Conservation (phyloP, 2,329 filamentous ascomycete species). For the Chaetomium strumarium region DNA sequence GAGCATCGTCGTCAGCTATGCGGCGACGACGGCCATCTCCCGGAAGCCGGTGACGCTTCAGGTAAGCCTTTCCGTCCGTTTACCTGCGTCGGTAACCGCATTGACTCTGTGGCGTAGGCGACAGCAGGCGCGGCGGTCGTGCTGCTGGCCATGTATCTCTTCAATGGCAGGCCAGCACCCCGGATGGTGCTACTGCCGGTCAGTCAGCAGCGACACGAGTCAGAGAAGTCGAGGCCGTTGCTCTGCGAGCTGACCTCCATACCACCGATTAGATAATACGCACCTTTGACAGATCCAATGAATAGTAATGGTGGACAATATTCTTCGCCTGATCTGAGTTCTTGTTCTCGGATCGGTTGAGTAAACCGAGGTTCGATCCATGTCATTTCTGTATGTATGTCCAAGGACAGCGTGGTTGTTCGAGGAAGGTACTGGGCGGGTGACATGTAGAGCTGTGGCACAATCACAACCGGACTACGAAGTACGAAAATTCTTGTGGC, state of each 20-base stretch:
- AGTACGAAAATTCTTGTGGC: too few species aligned
- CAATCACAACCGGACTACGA: too few species aligned
- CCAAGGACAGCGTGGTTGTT: too few species aligned
- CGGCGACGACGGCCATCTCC: slow-evolving; percentile 17
- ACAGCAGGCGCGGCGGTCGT: slow-evolving; percentile 17
- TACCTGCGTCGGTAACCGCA: background rate
- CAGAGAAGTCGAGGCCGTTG: slow-evolving; percentile 10
- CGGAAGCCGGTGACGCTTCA: slow-evolving; percentile 15
- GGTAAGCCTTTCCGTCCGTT: slow-evolving; percentile 12
- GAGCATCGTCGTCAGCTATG: slow-evolving; percentile 25
- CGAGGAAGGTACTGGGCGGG: too few species aligned
- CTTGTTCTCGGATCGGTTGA: too few species aligned
- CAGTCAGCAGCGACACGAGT: background rate
- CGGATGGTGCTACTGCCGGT: slow-evolving; percentile 13
- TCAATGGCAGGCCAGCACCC: slow-evolving; percentile 8
- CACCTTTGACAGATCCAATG: background rate
- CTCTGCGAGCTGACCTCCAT: background rate
- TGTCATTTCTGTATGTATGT: too few species aligned
- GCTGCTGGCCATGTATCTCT: slow-evolving; percentile 18
- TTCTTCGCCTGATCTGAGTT: background rate
- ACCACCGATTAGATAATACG: background rate
- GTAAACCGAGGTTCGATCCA: too few species aligned
- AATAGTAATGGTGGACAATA: background rate
- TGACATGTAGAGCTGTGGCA: too few species aligned
- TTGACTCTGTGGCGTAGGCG: slow-evolving; percentile 1